Conservation (phyloP, 306 rosid genomes). For the Sicyos edulis region DNA sequence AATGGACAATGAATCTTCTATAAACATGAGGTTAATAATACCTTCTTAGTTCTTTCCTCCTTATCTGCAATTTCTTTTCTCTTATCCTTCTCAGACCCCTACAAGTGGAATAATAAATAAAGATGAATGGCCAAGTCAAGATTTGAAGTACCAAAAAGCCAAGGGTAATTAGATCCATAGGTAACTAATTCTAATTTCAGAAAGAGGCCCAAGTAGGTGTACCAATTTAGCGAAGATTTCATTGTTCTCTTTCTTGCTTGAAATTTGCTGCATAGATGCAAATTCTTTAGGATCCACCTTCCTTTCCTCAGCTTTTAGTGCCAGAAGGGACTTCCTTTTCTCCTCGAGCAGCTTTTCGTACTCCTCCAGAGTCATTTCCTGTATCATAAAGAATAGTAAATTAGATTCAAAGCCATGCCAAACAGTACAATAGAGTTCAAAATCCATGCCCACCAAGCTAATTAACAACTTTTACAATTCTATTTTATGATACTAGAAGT, state of each 20-base stretch:
- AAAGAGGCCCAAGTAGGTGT: not conserved
- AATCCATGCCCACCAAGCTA: conserved; percentile 1
- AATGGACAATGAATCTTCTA: not conserved
- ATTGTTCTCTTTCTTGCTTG: conserved; percentile 72
- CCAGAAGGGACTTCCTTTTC: conserved; percentile 70
- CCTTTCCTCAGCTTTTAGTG: conserved; percentile 72
- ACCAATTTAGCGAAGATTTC: conserved; percentile 84
- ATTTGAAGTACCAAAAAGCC: not conserved
- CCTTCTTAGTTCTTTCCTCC: conserved; percentile 84
- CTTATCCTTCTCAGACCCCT: conserved; percentile 92
- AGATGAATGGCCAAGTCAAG: conserved; percentile 1
- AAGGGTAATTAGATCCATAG: conserved; percentile 2
- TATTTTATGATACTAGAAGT: not conserved
- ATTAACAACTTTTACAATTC: not conserved
- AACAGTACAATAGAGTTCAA: not conserved
- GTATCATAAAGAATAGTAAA: not conserved
- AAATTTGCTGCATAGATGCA: conserved; percentile 76
- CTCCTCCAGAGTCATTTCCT: conserved; percentile 98
- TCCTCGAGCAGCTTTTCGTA: conserved; percentile 80
- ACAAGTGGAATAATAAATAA: conserved; percentile 11
- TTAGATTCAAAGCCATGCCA: not conserved
- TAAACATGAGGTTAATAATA: conserved; percentile 17
- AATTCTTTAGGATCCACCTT: conserved; percentile 76
- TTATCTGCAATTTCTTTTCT: conserved; percentile 73
- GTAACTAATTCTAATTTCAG: not conserved